Conservation (phyloP, 179 eudicot species). For the Silene vulgaris region DNA sequence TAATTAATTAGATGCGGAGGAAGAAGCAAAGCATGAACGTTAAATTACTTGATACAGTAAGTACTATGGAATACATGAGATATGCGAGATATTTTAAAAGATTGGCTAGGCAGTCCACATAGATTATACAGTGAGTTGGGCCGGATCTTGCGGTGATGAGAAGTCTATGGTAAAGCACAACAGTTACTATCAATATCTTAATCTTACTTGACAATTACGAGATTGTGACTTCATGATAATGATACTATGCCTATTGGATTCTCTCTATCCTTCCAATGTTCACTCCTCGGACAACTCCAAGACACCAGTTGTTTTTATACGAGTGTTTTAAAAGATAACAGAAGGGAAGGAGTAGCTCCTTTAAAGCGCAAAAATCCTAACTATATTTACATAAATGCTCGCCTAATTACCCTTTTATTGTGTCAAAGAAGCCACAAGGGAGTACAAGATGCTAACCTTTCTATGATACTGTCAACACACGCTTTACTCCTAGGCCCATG, state of each 20-base stretch:
- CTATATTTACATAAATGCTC: conserved; percentile 19
- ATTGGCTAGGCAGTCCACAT: neutral
- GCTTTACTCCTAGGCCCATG: conserved; percentile 83
- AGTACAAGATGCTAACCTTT: conserved; percentile 43
- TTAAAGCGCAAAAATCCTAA: neutral
- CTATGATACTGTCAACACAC: conserved; percentile 68
- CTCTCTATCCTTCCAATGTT: conserved; percentile 6
- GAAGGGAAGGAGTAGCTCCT: neutral
- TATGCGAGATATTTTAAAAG: neutral
- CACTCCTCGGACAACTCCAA: neutral
- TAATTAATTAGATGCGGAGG: neutral
- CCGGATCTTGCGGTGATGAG: neutral
- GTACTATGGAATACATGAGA: neutral
- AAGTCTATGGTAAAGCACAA: neutral
- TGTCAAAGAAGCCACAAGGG: neutral
- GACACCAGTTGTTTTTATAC: neutral
- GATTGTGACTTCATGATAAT: neutral
- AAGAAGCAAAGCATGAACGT: conserved; percentile 10
- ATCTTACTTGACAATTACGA: neutral
- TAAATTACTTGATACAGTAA: neutral
- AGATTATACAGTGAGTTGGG: neutral
- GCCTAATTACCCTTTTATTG: conserved; percentile 48
- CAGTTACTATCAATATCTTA: neutral
- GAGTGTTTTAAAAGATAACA: neutral
- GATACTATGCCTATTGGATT: neutral